Evolutionary conservation across 2,329 filamentous ascomycete species (phyloP), one percentile per base, ranked within the genome.

Genomic region (Penicillium corylophilum): DNA sequence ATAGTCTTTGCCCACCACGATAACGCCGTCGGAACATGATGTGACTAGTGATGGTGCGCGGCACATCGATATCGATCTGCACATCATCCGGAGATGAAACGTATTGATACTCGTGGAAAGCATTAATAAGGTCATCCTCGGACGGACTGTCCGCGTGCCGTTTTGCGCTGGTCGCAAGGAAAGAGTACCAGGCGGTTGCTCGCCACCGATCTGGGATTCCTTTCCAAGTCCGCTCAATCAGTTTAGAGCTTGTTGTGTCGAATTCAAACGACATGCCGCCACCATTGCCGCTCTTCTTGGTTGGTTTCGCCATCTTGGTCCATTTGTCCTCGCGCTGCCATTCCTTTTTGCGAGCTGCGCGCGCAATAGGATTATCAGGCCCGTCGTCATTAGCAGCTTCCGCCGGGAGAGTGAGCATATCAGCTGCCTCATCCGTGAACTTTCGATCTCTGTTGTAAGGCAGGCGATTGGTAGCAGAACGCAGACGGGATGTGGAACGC

Each of bases 151-250:
- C 79, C 45, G 79, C 74, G 56, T 82, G 79, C 55, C 80, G 82
- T 65, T 82, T 85, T 29, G 91, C 90, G 57, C 89, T 93, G 8
- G 87, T 77, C 6, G 85, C 82, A 24, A 99, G 81, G 68, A 99
- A 99, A 4, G 91, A 90, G 74, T 93, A 93, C 94, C 94, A 99
- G 2, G 93, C 94, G 1, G 90, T 88, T 28, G 88, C 84, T 46
- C 94, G 87, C 94, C 94, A 99, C 56, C 90, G 85, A 72, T 99
- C 94, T 0, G 94, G 94, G 57, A 99, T 96, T 26, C 94, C 94
- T 70, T 99, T 99, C 94, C 94, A 99, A 1, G 91, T 95, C 50
- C 94, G 84, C 60, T 92, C 88, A 52, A 96, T 86, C 39, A 99
- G 78, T 70, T 96, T 92, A n/a, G 88, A 80, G 68, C 88, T 89